phyloP scores from a whole-genome alignment of 176 grass and related monocot species.

The Oryza rufipogon region DNA sequence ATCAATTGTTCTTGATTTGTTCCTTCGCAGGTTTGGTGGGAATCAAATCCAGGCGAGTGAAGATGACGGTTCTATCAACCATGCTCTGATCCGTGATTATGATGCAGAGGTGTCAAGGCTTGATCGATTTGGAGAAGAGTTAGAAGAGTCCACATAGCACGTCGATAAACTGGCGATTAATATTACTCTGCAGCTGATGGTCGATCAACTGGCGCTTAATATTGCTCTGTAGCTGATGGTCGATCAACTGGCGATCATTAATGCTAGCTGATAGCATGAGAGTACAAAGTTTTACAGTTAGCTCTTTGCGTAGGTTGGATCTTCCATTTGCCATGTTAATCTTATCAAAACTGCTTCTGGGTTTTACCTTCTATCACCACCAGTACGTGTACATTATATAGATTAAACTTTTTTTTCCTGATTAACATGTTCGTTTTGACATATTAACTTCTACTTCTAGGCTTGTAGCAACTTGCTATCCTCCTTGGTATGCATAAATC shows the following conservation, averaged over 20 bases:
- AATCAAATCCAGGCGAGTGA: constrained; percentile 72
- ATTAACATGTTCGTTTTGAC: not conserved
- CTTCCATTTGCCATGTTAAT: not conserved
- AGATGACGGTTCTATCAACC: constrained; percentile 85
- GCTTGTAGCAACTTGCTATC: not conserved
- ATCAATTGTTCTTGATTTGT: not conserved
- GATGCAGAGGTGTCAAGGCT: constrained; percentile 83
- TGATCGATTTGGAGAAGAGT: constrained; percentile 78
- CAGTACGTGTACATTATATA: not conserved
- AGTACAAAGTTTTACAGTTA: not conserved
- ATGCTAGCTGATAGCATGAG: constrained; percentile 7
- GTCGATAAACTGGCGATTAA: not conserved
- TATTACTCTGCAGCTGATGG: not conserved
- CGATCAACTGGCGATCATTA: not conserved
- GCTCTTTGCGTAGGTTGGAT: not conserved
- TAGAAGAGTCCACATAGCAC: constrained; percentile 58
- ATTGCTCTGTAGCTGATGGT: constrained; percentile 8
- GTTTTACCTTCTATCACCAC: constrained; percentile 15
- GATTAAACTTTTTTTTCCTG: not conserved
- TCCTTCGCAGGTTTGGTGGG: constrained; percentile 76
- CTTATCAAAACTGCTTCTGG: not conserved
- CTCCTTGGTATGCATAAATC: not conserved
- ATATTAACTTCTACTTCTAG: constrained; percentile 27
- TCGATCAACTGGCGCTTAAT: not conserved
- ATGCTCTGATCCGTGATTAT: constrained; percentile 78